These are phyloP conservation scores for Hypoxylon sp. DNA, from an alignment of 2,329 filamentous ascomycete species.

Conservation along the genomic window DNA sequence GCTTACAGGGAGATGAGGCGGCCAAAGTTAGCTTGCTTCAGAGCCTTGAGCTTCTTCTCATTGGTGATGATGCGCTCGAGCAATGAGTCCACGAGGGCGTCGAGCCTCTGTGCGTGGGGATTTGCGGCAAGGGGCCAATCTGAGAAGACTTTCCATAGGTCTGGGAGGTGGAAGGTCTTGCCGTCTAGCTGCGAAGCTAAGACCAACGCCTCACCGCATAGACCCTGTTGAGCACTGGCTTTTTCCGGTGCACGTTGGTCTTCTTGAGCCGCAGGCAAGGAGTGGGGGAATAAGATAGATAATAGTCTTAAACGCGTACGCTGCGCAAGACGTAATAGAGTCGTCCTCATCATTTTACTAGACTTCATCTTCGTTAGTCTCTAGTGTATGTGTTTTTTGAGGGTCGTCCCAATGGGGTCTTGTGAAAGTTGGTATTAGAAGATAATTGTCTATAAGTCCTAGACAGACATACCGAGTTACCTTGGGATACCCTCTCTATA, in stretches of 20 bases:
- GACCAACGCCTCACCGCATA: constrained; percentile 45
- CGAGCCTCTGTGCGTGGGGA: constrained; percentile 44
- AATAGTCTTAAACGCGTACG: constrained; percentile 22
- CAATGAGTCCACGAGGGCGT: constrained; percentile 45
- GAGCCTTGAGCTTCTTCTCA: constrained; percentile 50
- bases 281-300: constrained; percentile 33
- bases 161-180: constrained; percentile 47
- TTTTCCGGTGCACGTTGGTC: constrained; percentile 11
- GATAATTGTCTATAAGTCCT: neutral
- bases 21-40: constrained; percentile 55
- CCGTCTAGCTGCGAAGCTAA: constrained; percentile 47
- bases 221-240: constrained; percentile 30
- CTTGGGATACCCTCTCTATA: constrained; percentile 21
- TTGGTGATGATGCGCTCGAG: constrained; percentile 52
- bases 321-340: constrained; percentile 24
- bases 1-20: constrained; percentile 53
- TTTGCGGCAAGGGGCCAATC: constrained; percentile 49
- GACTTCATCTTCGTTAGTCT: constrained; percentile 9
- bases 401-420: neutral
- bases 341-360: constrained; percentile 14
- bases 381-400: neutral
- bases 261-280: constrained; percentile 1
- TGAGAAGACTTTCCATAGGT: constrained; percentile 49
- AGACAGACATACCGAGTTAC: constrained; percentile 1
- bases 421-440: neutral